These are phyloP conservation scores for Eucalyptus marginata DNA, from an alignment of 345 rosid species.

Conservation along the genomic window DNA sequence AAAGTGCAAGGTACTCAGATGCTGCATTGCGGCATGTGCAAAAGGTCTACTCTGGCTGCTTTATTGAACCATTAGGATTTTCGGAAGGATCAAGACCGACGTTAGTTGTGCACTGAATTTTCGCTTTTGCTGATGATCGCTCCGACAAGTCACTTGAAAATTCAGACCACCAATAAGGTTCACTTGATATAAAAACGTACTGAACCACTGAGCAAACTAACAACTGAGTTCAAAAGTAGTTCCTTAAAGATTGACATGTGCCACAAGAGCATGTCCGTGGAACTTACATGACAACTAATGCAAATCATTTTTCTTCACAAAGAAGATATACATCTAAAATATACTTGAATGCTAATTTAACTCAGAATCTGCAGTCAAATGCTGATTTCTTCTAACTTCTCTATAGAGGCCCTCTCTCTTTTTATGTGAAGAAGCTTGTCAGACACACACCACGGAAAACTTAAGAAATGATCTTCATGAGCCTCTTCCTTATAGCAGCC, in stretches of 20 bases:
- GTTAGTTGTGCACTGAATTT: background rate
- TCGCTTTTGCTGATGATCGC: background rate
- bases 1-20: background rate
- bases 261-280: background rate
- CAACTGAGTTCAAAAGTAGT: background rate
- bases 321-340: background rate
- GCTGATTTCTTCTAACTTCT: background rate
- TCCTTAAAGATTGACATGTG: background rate
- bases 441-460: constrained; percentile 74
- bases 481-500: constrained; percentile 50
- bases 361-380: background rate
- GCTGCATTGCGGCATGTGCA: background rate
- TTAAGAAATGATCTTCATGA: constrained; percentile 52
- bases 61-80: background rate
- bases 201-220: background rate
- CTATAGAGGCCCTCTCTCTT: background rate
- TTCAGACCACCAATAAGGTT: background rate
- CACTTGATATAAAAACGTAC: background rate
- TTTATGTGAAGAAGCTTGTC: constrained; percentile 54
- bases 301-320: background rate
- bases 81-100: background rate
- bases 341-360: background rate
- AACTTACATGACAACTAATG: background rate
- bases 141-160: background rate
- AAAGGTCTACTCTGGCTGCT: background rate